Conservation (phyloP, 768 basidiomycete genomes). For the Leccinum rimulosum region DNA sequence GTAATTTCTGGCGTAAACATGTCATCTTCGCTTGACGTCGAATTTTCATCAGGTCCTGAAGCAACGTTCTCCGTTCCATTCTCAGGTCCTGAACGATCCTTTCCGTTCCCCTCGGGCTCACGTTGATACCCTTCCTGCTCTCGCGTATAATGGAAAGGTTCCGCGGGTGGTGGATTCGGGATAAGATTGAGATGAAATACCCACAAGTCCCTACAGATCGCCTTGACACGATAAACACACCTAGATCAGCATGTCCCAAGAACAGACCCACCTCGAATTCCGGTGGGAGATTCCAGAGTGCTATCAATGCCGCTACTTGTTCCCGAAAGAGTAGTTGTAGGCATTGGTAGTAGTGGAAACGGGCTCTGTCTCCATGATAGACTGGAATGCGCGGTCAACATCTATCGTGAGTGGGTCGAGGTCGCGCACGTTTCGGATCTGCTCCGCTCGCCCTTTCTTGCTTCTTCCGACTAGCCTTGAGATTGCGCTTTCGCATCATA, state of each 20-base stretch:
- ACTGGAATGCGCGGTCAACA: slow-evolving; percentile 44
- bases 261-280: slow-evolving; percentile 68
- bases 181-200: slow-evolving; percentile 65
- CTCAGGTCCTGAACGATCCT: slow-evolving; percentile 12
- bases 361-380: slow-evolving; percentile 77
- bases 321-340: slow-evolving; percentile 78
- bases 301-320: slow-evolving; percentile 62
- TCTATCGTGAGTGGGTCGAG: background rate
- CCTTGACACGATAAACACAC: slow-evolving; percentile 37
- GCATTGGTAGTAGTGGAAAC: slow-evolving; percentile 81
- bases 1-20: slow-evolving; percentile 35
- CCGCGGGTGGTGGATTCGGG: slow-evolving; percentile 56
- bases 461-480: slow-evolving; percentile 57
- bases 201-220: slow-evolving; percentile 81
- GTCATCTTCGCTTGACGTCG: slow-evolving; percentile 23
- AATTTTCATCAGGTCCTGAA: slow-evolving; percentile 5
- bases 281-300: slow-evolving; percentile 67
- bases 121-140: slow-evolving; percentile 30
- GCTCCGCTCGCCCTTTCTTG: slow-evolving; percentile 48
- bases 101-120: slow-evolving; percentile 7
- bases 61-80: slow-evolving; percentile 18
- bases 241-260: background rate
- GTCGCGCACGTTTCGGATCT: slow-evolving; percentile 55
- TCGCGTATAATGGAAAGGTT: slow-evolving; percentile 52
- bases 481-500: slow-evolving; percentile 58